These are phyloP conservation scores for Galeopsis tetrahit DNA, from an alignment of 257 asterid genomes.

Conservation along the genomic window DNA sequence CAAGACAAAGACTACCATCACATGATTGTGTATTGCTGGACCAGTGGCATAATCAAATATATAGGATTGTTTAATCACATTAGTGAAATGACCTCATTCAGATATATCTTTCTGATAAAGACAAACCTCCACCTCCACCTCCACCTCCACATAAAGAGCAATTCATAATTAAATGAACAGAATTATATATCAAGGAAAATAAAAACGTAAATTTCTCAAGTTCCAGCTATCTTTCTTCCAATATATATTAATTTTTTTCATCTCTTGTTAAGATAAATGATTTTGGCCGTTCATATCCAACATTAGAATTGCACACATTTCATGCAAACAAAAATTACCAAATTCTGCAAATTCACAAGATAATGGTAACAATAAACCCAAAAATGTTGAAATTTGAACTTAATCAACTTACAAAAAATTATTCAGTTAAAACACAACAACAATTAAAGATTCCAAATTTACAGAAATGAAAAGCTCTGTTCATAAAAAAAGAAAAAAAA, in stretches of 20 bases:
- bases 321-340: background rate
- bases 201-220: constrained; percentile 19
- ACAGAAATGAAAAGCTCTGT: no score
- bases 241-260: constrained; percentile 7
- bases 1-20: constrained; percentile 6
- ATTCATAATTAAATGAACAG: constrained; percentile 2
- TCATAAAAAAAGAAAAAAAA: no score
- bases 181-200: background rate
- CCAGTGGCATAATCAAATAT: constrained; percentile 10
- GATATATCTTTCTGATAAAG: background rate
- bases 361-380: background rate
- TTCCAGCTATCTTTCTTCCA: constrained; percentile 9
- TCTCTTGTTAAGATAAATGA: background rate
- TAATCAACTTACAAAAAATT: no score
- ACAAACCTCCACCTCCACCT: no score
- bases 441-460: no score
- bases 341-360: constrained; percentile 1
- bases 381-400: no score
- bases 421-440: no score
- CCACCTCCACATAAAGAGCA: constrained; percentile 20
- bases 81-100: background rate
- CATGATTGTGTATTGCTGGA: background rate
- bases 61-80: background rate
- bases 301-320: background rate
- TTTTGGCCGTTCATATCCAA: background rate